A percentile compares a stretch with the other conserved stretches of the same genome.
Evolutionary conservation across 805 yeast genomes (phyloP).

Genomic region (Metschnikowia hibisci): DNA sequence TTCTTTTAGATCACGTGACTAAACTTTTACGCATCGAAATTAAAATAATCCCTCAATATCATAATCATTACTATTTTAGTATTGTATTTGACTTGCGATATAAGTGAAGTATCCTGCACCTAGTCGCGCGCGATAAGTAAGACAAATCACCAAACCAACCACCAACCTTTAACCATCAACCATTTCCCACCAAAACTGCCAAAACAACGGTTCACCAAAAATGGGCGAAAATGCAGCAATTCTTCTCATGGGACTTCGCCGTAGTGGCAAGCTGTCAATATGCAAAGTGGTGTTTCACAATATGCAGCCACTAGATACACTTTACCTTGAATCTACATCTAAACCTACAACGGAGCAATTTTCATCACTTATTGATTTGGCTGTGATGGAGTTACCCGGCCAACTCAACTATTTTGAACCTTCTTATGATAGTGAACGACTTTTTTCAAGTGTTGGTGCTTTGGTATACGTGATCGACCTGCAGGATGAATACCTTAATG

Average conservation of each 20-base stretch:
- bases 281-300: conserved; percentile 94
- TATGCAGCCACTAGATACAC: conserved; percentile 92
- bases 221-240: conserved; percentile 60
- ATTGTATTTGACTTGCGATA: too few species aligned
- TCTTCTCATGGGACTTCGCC: conserved; percentile 80
- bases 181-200: neutral
- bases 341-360: conserved; percentile 85
- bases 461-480: conserved; percentile 91
- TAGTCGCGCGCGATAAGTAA: neutral
- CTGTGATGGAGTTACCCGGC: conserved; percentile 93
- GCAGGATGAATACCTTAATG: conserved; percentile 92
- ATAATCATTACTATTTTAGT: too few species aligned
- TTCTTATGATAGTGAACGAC: conserved; percentile 67
- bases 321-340: conserved; percentile 85
- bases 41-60: too few species aligned
- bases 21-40: too few species aligned
- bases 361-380: conserved; percentile 76
- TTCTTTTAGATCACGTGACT: too few species aligned
- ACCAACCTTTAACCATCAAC: too few species aligned
- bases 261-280: conserved; percentile 92
- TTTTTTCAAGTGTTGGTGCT: conserved; percentile 82
- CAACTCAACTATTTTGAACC: conserved; percentile 88
- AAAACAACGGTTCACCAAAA: conserved; percentile 1
- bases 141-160: neutral
- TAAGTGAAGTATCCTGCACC: neutral